phyloP scores from a whole-genome alignment of 208 protist genomes.

The Acanthamoeba culbertsoni region DNA sequence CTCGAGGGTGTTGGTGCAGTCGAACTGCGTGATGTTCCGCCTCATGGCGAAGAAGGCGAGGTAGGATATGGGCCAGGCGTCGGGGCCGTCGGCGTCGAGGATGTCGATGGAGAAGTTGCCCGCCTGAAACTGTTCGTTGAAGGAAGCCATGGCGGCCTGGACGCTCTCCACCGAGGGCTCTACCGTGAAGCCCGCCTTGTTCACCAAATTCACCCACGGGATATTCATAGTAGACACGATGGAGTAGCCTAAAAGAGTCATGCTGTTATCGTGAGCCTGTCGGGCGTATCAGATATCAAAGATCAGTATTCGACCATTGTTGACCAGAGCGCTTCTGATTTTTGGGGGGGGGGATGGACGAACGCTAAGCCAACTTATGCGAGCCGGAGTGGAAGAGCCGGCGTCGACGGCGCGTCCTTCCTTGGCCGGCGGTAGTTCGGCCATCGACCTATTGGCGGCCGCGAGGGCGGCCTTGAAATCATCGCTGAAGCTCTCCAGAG shows the following conservation, averaged over 20 bases:
- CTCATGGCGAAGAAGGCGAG: neutral
- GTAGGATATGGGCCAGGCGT: neutral
- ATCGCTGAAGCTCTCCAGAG: neutral
- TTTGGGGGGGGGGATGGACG: no score
- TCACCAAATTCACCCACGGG: conserved; percentile 26
- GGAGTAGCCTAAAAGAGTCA: neutral
- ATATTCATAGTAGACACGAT: neutral
- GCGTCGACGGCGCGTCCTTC: neutral
- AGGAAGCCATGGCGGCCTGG: neutral
- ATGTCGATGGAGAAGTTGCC: conserved; percentile 38
- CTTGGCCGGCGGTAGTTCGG: neutral
- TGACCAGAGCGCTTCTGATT: no score
- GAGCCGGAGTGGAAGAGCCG: neutral
- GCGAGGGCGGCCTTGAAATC: neutral
- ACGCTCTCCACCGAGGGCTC: neutral
- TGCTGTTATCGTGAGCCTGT: neutral
- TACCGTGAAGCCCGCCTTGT: conserved; percentile 1
- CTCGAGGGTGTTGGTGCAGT: neutral
- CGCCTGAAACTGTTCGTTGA: neutral
- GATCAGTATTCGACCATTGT: neutral
- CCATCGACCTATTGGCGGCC: neutral
- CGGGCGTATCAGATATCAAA: neutral
- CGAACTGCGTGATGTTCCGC: neutral
- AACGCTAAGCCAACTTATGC: neutral
- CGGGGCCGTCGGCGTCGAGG: neutral